A percentile compares a stretch with the other conserved stretches of the same genome.
Conservation (phyloP, 1,284 basidiomycete genomes). For the Quambalaria eucalypti region DNA sequence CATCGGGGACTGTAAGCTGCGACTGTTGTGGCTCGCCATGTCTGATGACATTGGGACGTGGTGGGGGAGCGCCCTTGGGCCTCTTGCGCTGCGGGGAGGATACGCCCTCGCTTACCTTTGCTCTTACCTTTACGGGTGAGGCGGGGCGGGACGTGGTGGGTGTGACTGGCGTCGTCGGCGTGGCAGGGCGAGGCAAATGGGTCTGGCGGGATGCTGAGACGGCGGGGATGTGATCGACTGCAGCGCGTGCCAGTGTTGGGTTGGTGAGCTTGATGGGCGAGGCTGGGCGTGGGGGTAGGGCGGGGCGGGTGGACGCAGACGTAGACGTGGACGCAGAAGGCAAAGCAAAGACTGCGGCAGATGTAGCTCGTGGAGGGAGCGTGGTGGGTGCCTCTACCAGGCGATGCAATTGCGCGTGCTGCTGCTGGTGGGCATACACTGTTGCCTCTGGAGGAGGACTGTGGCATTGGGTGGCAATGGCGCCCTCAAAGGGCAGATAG, state of each 20-base stretch:
- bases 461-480: too few species aligned
- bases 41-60: neutral
- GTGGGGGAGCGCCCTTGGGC: neutral
- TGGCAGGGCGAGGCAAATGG: neutral
- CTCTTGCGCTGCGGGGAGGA: neutral
- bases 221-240: too few species aligned
- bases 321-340: too few species aligned
- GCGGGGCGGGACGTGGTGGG: neutral
- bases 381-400: neutral
- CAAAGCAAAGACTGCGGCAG: too few species aligned
- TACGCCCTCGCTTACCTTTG: conserved; percentile 6
- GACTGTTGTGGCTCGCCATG: neutral
- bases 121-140: conserved; percentile 5
- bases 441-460: too few species aligned
- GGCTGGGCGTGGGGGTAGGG: too few species aligned
- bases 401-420: neutral
- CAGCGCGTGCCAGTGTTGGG: neutral
- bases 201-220: neutral
- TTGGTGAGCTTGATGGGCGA: neutral
- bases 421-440: neutral
- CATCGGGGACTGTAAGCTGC: neutral
- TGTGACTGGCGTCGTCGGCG: neutral
- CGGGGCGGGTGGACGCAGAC: too few species aligned
- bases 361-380: too few species aligned
- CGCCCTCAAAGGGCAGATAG: neutral